Evolutionary conservation across 1,284 basidiomycete species (phyloP).

Genomic region (Leucoagaricus sp.): DNA sequence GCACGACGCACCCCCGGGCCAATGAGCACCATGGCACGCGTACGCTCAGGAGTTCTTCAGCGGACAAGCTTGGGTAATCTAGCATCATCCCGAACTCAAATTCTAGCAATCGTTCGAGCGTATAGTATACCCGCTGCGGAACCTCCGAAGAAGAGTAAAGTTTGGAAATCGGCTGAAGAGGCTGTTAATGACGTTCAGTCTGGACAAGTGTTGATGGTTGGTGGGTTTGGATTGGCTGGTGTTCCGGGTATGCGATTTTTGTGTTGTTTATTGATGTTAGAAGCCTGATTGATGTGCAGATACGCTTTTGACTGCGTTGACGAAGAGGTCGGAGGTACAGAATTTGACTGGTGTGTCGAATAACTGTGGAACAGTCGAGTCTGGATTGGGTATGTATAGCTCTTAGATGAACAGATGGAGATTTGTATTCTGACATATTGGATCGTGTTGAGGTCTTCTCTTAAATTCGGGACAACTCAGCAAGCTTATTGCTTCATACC

Average conservation of each 20-base stretch:
- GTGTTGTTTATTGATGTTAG: background rate
- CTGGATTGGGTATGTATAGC: conserved; percentile 68
- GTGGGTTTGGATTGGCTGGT: conserved; percentile 81
- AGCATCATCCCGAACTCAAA: background rate
- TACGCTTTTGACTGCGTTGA: conserved; percentile 83
- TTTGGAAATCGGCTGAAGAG: conserved; percentile 79
- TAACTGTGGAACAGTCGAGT: conserved; percentile 81
- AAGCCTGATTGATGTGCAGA: conserved; percentile 43
- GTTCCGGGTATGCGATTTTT: conserved; percentile 60
- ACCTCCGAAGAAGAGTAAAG: conserved; percentile 60
- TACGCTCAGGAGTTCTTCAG: background rate
- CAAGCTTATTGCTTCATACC: conserved; percentile 88
- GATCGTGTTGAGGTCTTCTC: conserved; percentile 60
- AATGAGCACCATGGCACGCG: background rate
- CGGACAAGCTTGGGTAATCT: no score
- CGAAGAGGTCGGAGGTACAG: conserved; percentile 64
- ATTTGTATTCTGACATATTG: conserved; percentile 8
- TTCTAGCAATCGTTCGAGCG: conserved; percentile 20
- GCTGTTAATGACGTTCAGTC: conserved; percentile 83
- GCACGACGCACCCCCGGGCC: no score
- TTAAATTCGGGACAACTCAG: conserved; percentile 77
- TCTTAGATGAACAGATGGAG: background rate
- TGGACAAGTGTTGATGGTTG: conserved; percentile 77
- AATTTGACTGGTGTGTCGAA: conserved; percentile 87
- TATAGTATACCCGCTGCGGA: conserved; percentile 35